Evolutionary conservation across 2,329 filamentous ascomycete genomes (phyloP).

Genomic region (Corynespora cassiicola): DNA sequence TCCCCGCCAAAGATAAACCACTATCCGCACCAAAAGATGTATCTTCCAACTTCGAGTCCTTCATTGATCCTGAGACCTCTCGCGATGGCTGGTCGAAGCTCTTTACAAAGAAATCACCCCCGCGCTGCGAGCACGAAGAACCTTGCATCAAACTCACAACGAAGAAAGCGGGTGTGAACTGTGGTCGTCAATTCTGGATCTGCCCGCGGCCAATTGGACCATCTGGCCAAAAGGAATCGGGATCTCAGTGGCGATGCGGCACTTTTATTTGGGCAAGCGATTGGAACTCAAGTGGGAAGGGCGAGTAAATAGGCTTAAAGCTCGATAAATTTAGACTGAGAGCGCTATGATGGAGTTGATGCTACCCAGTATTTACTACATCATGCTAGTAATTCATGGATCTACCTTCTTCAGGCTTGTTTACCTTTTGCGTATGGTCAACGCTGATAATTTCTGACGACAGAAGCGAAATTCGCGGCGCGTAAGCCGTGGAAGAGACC

Average conservation of each 20-base stretch:
- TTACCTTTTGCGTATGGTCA: too few species aligned
- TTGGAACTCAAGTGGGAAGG: constrained; percentile 54
- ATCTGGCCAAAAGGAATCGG: constrained; percentile 81
- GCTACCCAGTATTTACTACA: too few species aligned
- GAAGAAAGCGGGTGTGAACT: constrained; percentile 89
- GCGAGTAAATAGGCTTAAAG: too few species aligned
- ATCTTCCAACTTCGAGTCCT: too few species aligned
- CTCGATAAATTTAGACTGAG: too few species aligned
- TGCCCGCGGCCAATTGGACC: constrained; percentile 81
- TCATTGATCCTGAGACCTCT: constrained; percentile 43
- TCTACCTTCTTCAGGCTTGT: too few species aligned
- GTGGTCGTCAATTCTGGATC: constrained; percentile 71
- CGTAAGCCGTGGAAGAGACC: too few species aligned
- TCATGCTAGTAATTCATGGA: too few species aligned
- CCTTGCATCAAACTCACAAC: constrained; percentile 83
- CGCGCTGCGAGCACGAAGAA: constrained; percentile 87
- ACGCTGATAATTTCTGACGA: too few species aligned
- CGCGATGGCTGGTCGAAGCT: constrained; percentile 89
- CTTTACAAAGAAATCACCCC: constrained; percentile 75
- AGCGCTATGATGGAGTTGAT: too few species aligned
- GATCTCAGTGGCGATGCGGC: constrained; percentile 84
- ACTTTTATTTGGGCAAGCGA: constrained; percentile 80
- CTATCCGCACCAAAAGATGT: not conserved
- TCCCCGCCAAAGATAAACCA: too few species aligned
- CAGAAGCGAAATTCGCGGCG: too few species aligned